A percentile compares a stretch with the other conserved stretches of the same genome.
These are phyloP conservation scores for Yamadazyma atmosphaerica DNA, from an alignment of 1,139 yeast species.

Conservation along the genomic window DNA sequence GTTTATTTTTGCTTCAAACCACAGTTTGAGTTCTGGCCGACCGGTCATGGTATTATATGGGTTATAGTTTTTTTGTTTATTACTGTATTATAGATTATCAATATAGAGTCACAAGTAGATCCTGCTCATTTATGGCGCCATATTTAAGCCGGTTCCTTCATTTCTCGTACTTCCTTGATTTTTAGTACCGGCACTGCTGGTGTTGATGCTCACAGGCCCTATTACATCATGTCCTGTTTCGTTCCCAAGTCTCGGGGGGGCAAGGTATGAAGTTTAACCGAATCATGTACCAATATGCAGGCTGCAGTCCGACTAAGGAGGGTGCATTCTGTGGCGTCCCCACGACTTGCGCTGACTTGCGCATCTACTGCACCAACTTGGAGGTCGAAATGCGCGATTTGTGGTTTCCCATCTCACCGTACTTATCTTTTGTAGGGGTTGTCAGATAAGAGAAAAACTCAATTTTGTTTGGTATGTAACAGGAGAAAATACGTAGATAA, in stretches of 20 bases:
- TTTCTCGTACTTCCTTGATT: too few species aligned
- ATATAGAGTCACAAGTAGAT: background rate
- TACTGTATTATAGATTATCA: slow-evolving; percentile 4
- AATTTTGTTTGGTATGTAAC: too few species aligned
- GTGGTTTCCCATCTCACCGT: background rate
- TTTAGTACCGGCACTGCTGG: too few species aligned
- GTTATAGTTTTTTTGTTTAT: slow-evolving; percentile 1
- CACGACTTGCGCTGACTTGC: background rate
- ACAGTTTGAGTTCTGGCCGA: too few species aligned
- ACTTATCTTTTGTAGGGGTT: too few species aligned
- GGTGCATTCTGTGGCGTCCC: background rate
- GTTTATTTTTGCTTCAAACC: background rate
- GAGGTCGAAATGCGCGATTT: background rate
- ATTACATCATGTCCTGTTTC: background rate
- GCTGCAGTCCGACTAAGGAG: background rate
- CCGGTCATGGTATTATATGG: background rate
- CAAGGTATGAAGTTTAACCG: background rate
- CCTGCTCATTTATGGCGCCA: too few species aligned
- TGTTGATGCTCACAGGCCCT: too few species aligned
- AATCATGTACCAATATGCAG: background rate
- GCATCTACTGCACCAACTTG: background rate
- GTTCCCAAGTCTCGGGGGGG: background rate
- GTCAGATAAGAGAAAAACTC: background rate
- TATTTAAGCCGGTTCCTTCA: too few species aligned
- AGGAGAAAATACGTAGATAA: too few species aligned